Base-by-base conservation (phyloP, 805 yeast species). In the Candida nanaspora region DNA sequence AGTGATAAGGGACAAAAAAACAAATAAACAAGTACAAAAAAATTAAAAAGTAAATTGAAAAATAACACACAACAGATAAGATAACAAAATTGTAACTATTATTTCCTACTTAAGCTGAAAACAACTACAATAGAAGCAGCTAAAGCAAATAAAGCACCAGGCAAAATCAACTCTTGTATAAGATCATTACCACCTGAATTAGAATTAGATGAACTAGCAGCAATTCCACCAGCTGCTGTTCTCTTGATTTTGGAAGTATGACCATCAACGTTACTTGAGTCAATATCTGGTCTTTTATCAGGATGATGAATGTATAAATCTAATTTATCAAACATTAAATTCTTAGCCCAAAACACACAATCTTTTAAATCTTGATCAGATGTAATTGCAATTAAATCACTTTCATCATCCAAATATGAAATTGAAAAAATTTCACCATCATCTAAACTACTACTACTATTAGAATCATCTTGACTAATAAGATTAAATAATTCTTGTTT, bases 351-450 rank as follows among this genome's bases (percentile, higher is more conserved):
- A 38, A 61, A 58, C n/a, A 82, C 77, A 55, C 95, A 86, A 47
- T 86, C 95, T 18, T 66, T 53, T 42, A 87, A 69, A 54, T 87
- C 96, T 50, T 72, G 73, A 51, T 82, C 83, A 3, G 83, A 72
- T 0, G 93, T 82, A 30, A 87, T 76, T 1, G 86, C 79, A 20
- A 87, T 85, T 13, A 82, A 63, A 55, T 87, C 96, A 13, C 85
- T 83, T 52, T 87, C 95, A 52, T 86, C 95, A 52, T 87, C 96
- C 25, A 80, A 57, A 49, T 86, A 86, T 41, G 88, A 80, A 39
- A 86, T 73, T 0, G 86, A 87, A 59, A 78, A 81, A 1, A 44
- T 50, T 25, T 50, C 46, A 40, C 22, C 30, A 4, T 27, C 38
- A 4, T 21, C 40, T 6, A 13, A 11, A 29, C 16, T 23, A 8